Conservation (phyloP, 768 basidiomycete genomes). For the Russula emetica region DNA sequence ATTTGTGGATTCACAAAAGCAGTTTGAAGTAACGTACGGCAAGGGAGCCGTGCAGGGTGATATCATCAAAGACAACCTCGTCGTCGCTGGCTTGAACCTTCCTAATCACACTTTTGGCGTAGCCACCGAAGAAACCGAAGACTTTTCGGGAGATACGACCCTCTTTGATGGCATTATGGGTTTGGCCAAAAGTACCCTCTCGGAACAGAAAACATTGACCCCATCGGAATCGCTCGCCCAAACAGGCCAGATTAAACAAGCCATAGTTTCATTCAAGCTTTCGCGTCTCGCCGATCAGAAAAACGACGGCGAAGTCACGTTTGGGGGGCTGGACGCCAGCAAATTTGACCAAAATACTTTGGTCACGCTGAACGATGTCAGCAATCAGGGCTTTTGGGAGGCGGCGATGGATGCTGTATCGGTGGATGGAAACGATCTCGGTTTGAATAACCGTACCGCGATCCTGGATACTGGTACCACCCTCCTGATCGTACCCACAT, state of each 20-base stretch:
- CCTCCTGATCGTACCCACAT: conserved; percentile 39
- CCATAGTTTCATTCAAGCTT: conserved; percentile 79
- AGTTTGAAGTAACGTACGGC: conserved; percentile 64
- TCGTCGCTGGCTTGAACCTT: conserved; percentile 58
- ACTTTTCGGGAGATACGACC: conserved; percentile 50
- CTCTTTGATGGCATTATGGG: conserved; percentile 77
- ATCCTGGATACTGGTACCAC: conserved; percentile 55
- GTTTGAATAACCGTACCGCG: conserved; percentile 59
- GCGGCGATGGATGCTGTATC: conserved; percentile 53
- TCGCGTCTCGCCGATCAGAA: conserved; percentile 62
- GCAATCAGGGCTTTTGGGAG: conserved; percentile 76
- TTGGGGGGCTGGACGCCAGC: conserved; percentile 66
- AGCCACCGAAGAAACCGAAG: conserved; percentile 51
- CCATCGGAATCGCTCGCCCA: conserved; percentile 67
- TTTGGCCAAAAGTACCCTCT: conserved; percentile 64
- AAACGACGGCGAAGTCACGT: conserved; percentile 78
- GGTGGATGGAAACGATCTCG: conserved; percentile 51
- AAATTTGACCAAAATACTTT: conserved; percentile 64
- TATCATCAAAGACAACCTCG: conserved; percentile 59
- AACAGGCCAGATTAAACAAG: conserved; percentile 50
- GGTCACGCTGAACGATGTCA: conserved; percentile 59
- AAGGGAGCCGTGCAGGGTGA: conserved; percentile 63
- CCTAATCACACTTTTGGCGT: conserved; percentile 64
- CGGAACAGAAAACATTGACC: conserved; percentile 58
- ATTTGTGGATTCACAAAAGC: conserved; percentile 49